Evolutionary conservation across 2,329 filamentous ascomycete species (phyloP).

Genomic region (Penicillium sp.): DNA sequence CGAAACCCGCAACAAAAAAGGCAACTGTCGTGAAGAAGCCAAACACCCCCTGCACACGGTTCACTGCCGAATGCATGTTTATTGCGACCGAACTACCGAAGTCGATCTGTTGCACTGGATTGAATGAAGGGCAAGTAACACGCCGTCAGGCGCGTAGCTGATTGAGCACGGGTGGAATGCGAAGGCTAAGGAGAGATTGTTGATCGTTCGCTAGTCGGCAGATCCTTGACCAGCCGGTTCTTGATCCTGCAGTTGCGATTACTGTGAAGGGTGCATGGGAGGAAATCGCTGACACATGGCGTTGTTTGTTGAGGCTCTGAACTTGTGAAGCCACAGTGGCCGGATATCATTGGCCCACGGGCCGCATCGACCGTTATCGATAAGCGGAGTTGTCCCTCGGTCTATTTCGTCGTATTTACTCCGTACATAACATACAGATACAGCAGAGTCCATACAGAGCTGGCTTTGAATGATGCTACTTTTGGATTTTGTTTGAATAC

Average conservation of each 20-base stretch:
- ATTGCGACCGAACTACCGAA: neutral
- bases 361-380: slow-evolving; percentile 2
- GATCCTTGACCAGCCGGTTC: neutral
- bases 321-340: slow-evolving; percentile 8
- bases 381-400: neutral
- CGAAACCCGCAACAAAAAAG: slow-evolving; percentile 72
- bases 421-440: no score
- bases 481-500: neutral
- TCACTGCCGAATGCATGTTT: slow-evolving; percentile 79
- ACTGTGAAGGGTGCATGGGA: neutral
- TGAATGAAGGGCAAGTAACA: neutral
- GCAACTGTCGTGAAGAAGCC: slow-evolving; percentile 97
- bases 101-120: neutral
- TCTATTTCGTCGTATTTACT: no score
- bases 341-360: slow-evolving; percentile 1
- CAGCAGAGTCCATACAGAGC: neutral
- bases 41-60: slow-evolving; percentile 86
- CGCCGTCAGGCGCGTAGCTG: neutral
- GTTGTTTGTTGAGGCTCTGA: neutral
- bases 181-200: neutral
- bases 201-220: neutral
- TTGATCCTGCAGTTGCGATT: neutral
- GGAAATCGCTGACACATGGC: neutral
- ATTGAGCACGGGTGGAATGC: neutral
- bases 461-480: neutral